Evolutionary conservation across 1,284 basidiomycete genomes (phyloP).

Genomic region (Hypsizygus ulmarius): DNA sequence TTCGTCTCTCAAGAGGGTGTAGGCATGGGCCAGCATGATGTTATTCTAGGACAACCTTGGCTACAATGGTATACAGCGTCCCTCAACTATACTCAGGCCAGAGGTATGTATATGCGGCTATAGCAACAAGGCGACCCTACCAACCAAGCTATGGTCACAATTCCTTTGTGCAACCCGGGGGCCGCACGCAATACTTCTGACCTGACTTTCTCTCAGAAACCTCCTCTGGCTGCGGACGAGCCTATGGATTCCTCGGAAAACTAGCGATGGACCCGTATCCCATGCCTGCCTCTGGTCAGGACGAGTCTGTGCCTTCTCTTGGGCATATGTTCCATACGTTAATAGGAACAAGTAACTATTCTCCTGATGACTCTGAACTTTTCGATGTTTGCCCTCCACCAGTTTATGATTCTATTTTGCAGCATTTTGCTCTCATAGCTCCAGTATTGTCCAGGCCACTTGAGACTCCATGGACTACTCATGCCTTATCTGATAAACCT

Average conservation of each 20-base stretch:
- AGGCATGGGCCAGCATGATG: constrained; percentile 18
- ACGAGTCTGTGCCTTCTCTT: constrained; percentile 14
- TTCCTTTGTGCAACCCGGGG: constrained; percentile 1
- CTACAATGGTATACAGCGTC: constrained; percentile 24
- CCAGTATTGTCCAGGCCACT: background rate
- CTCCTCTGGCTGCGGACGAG: background rate
- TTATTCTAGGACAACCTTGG: constrained; percentile 31
- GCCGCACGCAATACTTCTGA: background rate
- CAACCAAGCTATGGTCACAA: background rate
- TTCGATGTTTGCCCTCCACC: constrained; percentile 10
- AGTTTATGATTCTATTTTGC: constrained; percentile 17
- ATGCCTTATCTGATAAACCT: constrained; percentile 8
- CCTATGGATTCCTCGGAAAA: constrained; percentile 13
- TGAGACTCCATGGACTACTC: constrained; percentile 19
- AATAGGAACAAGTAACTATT: constrained; percentile 3
- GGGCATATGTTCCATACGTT: constrained; percentile 14
- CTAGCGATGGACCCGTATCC: constrained; percentile 9
- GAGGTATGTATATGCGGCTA: constrained; percentile 14
- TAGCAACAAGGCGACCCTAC: constrained; percentile 20
- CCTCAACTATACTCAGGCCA: constrained; percentile 20
- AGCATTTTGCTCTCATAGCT: background rate
- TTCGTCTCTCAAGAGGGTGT: constrained; percentile 19
- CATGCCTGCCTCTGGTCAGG: constrained; percentile 11
- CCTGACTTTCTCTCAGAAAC: background rate
- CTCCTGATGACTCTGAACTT: background rate